Evolutionary conservation across 805 yeast genomes (phyloP).

Genomic region (Tetrapisispora taiwanensis): DNA sequence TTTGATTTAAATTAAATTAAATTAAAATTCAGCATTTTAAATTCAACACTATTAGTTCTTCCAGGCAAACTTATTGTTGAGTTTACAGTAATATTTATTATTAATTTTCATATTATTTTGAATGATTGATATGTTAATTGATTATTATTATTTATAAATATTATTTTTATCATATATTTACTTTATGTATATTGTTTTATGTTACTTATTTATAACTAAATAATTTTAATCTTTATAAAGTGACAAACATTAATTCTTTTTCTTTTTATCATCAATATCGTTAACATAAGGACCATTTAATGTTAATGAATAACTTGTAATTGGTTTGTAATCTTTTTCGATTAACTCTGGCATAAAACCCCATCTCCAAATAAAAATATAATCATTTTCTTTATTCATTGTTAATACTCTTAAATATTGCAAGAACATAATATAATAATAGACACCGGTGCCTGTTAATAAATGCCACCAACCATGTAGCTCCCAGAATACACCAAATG

Average conservation of each 20-base stretch:
- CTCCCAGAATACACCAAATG: conserved; percentile 76
- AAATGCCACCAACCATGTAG: conserved; percentile 98
- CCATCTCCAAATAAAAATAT: conserved; percentile 42
- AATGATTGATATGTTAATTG: too few species aligned
- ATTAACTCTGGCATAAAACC: conserved; percentile 45
- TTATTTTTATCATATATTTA: too few species aligned
- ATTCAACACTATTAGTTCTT: background rate
- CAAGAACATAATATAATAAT: conserved; percentile 69
- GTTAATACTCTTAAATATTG: conserved; percentile 53
- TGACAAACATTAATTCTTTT: background rate
- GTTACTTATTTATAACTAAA: background rate
- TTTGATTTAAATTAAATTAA: too few species aligned
- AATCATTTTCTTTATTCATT: conserved; percentile 35
- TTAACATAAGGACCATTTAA: conserved; percentile 12
- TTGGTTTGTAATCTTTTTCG: conserved; percentile 9
- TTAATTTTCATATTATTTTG: too few species aligned
- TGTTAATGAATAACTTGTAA: conserved; percentile 19
- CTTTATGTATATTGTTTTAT: background rate
- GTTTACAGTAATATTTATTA: too few species aligned
- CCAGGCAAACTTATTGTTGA: too few species aligned
- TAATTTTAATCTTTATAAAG: background rate
- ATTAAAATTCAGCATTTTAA: background rate
- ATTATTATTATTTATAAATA: too few species aligned
- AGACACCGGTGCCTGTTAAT: conserved; percentile 77
- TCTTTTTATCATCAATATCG: background rate